A percentile compares a stretch with the other conserved stretches of the same genome.
Conservation (phyloP, 495 filamentous ascomycete genomes). For the Annulohypoxylon moriforme region DNA sequence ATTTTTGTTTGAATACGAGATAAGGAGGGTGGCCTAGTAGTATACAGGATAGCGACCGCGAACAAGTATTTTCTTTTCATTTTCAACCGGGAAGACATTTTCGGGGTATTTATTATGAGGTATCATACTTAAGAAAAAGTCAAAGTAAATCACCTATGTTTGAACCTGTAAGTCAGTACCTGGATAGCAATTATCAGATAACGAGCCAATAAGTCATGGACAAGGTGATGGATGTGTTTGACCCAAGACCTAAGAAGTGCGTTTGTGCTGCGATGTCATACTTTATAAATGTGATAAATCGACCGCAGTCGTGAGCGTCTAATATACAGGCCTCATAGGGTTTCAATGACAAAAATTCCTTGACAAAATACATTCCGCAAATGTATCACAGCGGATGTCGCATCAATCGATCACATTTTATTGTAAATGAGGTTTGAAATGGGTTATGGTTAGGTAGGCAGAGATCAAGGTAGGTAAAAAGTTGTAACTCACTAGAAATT, state of each 20-base stretch:
- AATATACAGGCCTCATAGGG: neutral
- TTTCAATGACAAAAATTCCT: no score
- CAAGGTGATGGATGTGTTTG: no score
- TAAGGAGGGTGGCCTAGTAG: neutral
- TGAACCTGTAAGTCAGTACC: neutral
- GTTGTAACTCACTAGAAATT: neutral
- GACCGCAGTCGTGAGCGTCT: neutral
- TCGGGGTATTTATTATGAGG: neutral
- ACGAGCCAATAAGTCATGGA: neutral
- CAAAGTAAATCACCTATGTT: neutral
- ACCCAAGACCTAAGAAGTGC: no score
- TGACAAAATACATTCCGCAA: neutral
- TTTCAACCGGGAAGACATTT: neutral
- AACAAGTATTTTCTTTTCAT: neutral
- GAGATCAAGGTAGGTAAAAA: neutral
- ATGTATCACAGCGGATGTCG: no score
- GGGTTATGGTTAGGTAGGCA: no score
- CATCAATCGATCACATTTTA: neutral
- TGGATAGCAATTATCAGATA: neutral
- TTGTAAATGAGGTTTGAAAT: neutral
- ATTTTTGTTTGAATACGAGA: neutral
- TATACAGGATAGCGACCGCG: neutral
- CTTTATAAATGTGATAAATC: neutral
- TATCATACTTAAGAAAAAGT: constrained; percentile 4
- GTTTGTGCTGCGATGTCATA: neutral